Percentiles rank a stretch among this genome's conserved stretches.
These are phyloP conservation scores for Fusarium compactum DNA, from an alignment of 2,329 filamentous ascomycete species.

Conservation along the genomic window DNA sequence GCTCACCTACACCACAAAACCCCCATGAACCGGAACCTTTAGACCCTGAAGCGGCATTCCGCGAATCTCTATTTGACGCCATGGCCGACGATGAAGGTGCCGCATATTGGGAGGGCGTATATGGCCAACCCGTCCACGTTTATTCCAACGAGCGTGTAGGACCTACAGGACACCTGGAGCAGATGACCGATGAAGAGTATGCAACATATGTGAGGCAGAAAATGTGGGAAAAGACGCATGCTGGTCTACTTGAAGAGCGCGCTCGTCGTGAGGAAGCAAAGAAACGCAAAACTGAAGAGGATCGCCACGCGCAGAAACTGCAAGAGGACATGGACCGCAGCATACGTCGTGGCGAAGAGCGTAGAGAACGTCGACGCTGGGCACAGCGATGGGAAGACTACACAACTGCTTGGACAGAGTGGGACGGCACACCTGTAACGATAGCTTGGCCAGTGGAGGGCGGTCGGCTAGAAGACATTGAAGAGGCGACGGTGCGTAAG, in stretches of 20 bases:
- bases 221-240: constrained; percentile 97
- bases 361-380: constrained; percentile 67
- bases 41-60: constrained; percentile 82
- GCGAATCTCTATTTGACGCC: constrained; percentile 94
- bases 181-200: constrained; percentile 95
- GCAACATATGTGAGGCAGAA: constrained; percentile 82
- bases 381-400: constrained; percentile 75
- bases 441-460: constrained; percentile 80
- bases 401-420: constrained; percentile 68
- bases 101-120: constrained; percentile 95
- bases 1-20: constrained; percentile 61
- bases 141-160: constrained; percentile 68
- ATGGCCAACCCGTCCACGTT: constrained; percentile 91
- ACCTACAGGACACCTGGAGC: constrained; percentile 72
- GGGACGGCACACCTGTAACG: constrained; percentile 58
- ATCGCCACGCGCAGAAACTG: constrained; percentile 63
- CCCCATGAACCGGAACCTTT: constrained; percentile 62
- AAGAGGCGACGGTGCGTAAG: constrained; percentile 69
- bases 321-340: constrained; percentile 76
- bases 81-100: constrained; percentile 97
- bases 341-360: constrained; percentile 73
- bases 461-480: constrained; percentile 66
- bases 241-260: constrained; percentile 83
- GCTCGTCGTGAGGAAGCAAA: constrained; percentile 69
- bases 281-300: constrained; percentile 64